phyloP scores from a whole-genome alignment of 768 basidiomycete genomes.

The Collybia mongolica region DNA sequence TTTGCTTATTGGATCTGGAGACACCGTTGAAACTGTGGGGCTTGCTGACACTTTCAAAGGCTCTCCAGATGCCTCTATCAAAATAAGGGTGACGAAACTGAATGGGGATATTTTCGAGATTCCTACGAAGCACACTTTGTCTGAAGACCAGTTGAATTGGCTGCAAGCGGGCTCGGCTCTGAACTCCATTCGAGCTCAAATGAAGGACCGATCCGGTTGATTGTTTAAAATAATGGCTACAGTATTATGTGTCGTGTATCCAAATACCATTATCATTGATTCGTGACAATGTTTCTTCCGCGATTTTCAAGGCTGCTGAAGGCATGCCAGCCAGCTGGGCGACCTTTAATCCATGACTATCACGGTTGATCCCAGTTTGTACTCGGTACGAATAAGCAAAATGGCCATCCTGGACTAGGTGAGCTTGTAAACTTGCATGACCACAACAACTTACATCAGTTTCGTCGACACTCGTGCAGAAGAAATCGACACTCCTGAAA shows the following conservation, averaged over 20 bases:
- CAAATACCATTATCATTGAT: conserved; percentile 8
- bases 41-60: conserved; percentile 63
- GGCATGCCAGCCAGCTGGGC: conserved; percentile 89
- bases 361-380: conserved; percentile 79
- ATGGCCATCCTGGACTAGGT: conserved; percentile 54
- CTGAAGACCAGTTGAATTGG: conserved; percentile 88
- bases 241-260: too few relatives aligned
- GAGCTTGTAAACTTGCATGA: background rate
- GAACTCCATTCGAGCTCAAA: conserved; percentile 78
- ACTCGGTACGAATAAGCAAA: conserved; percentile 86
- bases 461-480: conserved; percentile 87
- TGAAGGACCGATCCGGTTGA: conserved; percentile 14
- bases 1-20: conserved; percentile 76
- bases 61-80: conserved; percentile 43
- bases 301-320: conserved; percentile 53
- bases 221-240: background rate
- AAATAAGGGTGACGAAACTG: conserved; percentile 64
- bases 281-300: conserved; percentile 45
- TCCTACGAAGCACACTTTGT: conserved; percentile 85
- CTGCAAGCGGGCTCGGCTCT: conserved; percentile 84
- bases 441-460: conserved; percentile 49
- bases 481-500: conserved; percentile 73
- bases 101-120: conserved; percentile 67
- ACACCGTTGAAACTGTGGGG: conserved; percentile 82
- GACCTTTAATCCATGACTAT: conserved; percentile 90